Evolutionary conservation across 2,329 filamentous ascomycete genomes (phyloP), one percentile per base, ranked within the genome.

Genomic region (Zasmidium cellare): DNA sequence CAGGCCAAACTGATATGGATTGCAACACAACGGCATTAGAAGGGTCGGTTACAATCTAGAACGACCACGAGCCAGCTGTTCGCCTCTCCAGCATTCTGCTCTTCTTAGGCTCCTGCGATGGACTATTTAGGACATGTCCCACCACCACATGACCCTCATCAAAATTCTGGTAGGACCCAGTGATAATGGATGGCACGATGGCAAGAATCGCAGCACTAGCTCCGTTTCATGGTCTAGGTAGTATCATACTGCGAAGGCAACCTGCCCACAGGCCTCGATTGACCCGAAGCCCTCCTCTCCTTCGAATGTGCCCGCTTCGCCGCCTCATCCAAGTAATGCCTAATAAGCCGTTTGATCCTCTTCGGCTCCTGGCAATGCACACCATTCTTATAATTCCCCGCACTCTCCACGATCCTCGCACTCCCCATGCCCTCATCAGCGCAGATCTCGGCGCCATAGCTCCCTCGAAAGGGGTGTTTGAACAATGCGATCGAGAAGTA

Each of bases 401-500:
- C 7, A 25, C 19, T 46, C 12, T 31, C 24, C 16, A 53, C 22
- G 14, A 57, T 19, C 6, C 65, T 38, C 6, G 65, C 59, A 24
- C 61, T 64, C 23, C 53, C 58, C 44, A 65, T 57, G 7, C 56
- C 64, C 11, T 60, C 53, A 20, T 46, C 61, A 18, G 35, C 7
- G 25, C 56, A 61, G 38, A 67, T 44, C 1, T 62, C 58, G 2
- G 67, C 53, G 9, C 64, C 61, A 20, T 58, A 65, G 3, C 53
- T 59, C 2, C 55, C 28, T 0, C 58, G 45, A 1, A 64, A 24
- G 1, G 57, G 45, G n/a, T 58, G 48, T 35, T 51, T 44, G 53
- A 61, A 60, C 16, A 67, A 47, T 2, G 57, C 41, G 20, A 68
- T 60, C 19, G 62, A 56, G 55, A 69, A 67, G 55, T 66, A 69